Evolutionary conservation across 2,329 filamentous ascomycete species (phyloP).

Genomic region (Paraphoma chrysanthemicola): DNA sequence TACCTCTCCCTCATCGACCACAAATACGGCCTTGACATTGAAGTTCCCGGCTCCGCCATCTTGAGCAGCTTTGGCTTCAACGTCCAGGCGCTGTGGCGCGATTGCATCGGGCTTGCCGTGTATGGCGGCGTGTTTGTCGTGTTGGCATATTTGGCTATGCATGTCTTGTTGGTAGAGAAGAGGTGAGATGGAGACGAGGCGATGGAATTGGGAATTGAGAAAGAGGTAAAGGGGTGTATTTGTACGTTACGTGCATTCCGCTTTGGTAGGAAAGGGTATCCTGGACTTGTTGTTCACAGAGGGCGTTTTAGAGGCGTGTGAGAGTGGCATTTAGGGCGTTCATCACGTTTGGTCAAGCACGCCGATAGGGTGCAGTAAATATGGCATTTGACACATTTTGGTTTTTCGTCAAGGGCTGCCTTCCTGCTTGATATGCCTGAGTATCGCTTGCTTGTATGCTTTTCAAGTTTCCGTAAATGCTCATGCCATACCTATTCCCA

Average conservation of each 20-base stretch:
- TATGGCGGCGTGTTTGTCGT: constrained; percentile 86
- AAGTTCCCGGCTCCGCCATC: constrained; percentile 92
- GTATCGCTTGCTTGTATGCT: too few relatives aligned
- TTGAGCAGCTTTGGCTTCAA: constrained; percentile 94
- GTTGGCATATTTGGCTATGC: constrained; percentile 90
- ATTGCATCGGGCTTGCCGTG: constrained; percentile 80
- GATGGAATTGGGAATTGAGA: too few relatives aligned
- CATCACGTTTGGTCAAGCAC: neutral
- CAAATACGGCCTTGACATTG: constrained; percentile 96
- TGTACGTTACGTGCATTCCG: neutral
- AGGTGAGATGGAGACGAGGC: constrained; percentile 56
- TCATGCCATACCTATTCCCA: too few relatives aligned
- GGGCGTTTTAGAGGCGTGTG: too few relatives aligned
- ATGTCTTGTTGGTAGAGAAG: constrained; percentile 90
- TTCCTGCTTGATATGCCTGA: neutral
- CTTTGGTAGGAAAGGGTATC: neutral
- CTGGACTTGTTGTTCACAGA: too few relatives aligned
- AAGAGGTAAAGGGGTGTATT: neutral
- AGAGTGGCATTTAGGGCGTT: neutral
- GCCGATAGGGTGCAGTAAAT: neutral
- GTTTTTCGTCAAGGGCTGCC: neutral
- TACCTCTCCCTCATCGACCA: constrained; percentile 89
- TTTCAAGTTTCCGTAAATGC: too few relatives aligned
- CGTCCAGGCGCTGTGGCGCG: constrained; percentile 82
- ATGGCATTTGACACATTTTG: neutral